Conservation (phyloP, 163 green algal species). For the Coccomyxa subellipsoidea region DNA sequence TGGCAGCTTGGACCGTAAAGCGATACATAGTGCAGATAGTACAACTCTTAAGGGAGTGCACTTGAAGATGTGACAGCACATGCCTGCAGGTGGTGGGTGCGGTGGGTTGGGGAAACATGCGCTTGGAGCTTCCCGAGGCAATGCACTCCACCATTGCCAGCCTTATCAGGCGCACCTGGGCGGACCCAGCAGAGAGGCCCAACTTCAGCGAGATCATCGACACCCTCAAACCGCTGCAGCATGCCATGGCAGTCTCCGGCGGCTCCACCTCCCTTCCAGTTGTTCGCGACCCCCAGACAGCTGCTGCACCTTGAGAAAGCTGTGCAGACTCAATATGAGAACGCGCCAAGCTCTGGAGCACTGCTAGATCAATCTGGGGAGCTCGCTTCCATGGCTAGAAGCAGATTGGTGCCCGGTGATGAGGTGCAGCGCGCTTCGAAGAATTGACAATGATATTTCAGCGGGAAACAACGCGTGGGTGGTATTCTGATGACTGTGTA, state of each 20-base stretch:
- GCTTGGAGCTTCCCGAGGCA: constrained; percentile 62
- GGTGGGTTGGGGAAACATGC: constrained; percentile 72
- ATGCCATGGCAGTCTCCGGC: background rate
- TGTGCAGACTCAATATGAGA: background rate
- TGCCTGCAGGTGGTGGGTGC: constrained; percentile 72
- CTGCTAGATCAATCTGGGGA: no score
- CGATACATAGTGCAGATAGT: no score
- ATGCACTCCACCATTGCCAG: constrained; percentile 44
- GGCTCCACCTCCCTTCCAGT: background rate
- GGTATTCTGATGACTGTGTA: no score
- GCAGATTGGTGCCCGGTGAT: no score
- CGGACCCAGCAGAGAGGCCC: constrained; percentile 47
- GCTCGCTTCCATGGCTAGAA: no score
- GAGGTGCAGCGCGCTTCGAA: no score
- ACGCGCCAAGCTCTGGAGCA: no score
- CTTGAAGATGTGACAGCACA: background rate
- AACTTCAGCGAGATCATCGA: constrained; percentile 52
- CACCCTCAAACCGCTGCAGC: constrained; percentile 21
- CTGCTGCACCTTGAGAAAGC: background rate
- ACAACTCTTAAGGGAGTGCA: background rate
- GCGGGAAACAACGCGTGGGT: no score
- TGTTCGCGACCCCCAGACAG: no score
- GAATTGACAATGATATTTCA: no score
- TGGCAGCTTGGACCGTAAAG: background rate
- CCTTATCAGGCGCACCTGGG: constrained; percentile 72